Base-by-base conservation (phyloP, 306 rosid genomes). In the Acmispon strigosus region DNA sequence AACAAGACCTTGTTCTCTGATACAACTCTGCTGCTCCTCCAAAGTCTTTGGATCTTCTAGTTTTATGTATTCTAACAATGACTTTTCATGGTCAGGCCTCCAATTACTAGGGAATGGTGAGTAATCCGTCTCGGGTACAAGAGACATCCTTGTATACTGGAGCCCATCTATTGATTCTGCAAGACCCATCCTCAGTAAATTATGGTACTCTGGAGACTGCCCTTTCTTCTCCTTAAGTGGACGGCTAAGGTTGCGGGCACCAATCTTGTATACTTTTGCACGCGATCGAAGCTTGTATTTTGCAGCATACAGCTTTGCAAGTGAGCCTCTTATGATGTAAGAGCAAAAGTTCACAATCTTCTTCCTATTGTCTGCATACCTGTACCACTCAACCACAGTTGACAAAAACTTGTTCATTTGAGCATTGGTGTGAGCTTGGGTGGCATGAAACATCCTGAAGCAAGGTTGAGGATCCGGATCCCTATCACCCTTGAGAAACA, bases 401-500 rank as follows among this genome's bases (percentile, higher is more conserved):
- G 91, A 78, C 76, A 93, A 78, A 49, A 90, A 89, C 94, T 93
- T 93, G 82, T 93, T 93, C 98, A 90, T 90, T 82, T 93, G 98
- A 50, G 94, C 89, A 84, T 93, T 93, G n/a, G 96, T 93, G 74
- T 90, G 97, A 41, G 98, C 96, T 70, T 93, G 98, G 1, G 98
- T 93, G 67, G 98, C 97, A 70, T 93, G 98, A 79, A 90, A 93
- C 98, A 93, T 93, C 71, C 98, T 84, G 75, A 93, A 93, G 70
- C 98, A 93, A 62, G 98, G 97, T 60, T 93, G 97, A 42, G 98
- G 98, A 78, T 93, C 97, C 2, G 98, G 98, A 80, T 93, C 98
- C 62, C 87, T 79, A 75, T 93, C 98, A 4, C 98, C 98, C 84
- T 90, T 93, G 34, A 93, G 80, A 80, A 93, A 93, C 68, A 45